These are phyloP conservation scores for Ricinus communis DNA, from an alignment of 345 rosid genomes.

Conservation along the genomic window DNA sequence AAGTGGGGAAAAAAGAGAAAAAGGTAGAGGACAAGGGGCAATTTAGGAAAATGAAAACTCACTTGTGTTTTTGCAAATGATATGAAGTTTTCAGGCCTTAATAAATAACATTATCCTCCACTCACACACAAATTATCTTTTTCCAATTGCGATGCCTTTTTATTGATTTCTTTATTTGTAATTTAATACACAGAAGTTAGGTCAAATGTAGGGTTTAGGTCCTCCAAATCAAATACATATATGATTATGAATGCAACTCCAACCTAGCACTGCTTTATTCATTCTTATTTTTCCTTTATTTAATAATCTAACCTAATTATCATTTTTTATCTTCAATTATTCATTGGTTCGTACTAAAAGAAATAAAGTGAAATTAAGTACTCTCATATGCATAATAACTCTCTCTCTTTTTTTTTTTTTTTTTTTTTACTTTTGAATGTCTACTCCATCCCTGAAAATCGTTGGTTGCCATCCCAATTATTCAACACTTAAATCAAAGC, in stretches of 20 bases:
- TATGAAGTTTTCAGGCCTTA: background rate
- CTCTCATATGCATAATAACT: no score
- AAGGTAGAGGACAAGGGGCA: no score
- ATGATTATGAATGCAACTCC: background rate
- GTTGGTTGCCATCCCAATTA: no score
- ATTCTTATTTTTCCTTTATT: no score
- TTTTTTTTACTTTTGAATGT: no score
- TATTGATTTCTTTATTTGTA: background rate
- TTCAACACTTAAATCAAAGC: no score
- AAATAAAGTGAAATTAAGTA: no score
- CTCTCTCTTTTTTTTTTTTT: no score
- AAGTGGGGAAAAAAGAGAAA: background rate
- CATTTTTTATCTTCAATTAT: no score
- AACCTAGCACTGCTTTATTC: background rate
- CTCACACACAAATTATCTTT: background rate
- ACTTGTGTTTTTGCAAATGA: background rate
- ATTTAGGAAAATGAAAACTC: background rate
- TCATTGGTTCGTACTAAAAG: no score
- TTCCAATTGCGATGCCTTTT: background rate
- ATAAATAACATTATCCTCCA: conserved; percentile 18
- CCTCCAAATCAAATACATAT: background rate
- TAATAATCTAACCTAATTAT: no score
- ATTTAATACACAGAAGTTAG: background rate
- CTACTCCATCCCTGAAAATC: no score
- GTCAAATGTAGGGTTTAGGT: conserved; percentile 7